Conservation (phyloP, 306 rosid genomes). For the Crotalaria pallida region DNA sequence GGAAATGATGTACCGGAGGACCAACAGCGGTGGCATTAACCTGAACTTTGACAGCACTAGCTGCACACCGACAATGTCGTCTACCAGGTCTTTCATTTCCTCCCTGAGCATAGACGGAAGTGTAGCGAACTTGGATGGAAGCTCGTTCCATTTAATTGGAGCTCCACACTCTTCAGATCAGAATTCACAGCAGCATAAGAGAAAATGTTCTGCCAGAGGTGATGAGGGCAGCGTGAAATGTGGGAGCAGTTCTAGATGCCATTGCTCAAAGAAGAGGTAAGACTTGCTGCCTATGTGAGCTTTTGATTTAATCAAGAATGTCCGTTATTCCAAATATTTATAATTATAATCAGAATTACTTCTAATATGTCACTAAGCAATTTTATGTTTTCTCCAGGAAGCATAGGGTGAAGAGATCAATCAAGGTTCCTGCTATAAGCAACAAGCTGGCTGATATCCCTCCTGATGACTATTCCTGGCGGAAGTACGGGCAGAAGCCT, state of each 20-base stretch:
- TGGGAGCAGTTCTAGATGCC: constrained; percentile 82
- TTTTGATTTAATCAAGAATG: not conserved
- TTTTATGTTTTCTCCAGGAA: constrained; percentile 46
- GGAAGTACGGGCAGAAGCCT: constrained; percentile 99
- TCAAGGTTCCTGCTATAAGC: constrained; percentile 97
- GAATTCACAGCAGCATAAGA: constrained; percentile 74
- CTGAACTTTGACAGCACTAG: constrained; percentile 86
- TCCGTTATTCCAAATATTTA: constrained; percentile 2
- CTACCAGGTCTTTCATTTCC: constrained; percentile 88
- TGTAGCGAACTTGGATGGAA: constrained; percentile 78
- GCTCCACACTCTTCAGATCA: constrained; percentile 79
- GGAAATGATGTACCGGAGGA: constrained; percentile 71
- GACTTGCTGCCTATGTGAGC: not conserved
- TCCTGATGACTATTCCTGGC: constrained; percentile 98
- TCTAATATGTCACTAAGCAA: not conserved
- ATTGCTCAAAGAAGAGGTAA: constrained; percentile 98
- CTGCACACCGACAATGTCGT: constrained; percentile 91
- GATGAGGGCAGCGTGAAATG: constrained; percentile 91
- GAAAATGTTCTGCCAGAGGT: constrained; percentile 80
- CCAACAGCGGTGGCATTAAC: constrained; percentile 65
- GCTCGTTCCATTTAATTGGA: constrained; percentile 76
- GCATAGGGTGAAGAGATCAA: constrained; percentile 87
- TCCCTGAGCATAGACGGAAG: constrained; percentile 95
- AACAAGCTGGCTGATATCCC: constrained; percentile 98
- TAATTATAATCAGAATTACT: not conserved